These are phyloP conservation scores for Pseudoneurospora amorphoporcata DNA, from an alignment of 495 filamentous ascomycete species.

Conservation along the genomic window DNA sequence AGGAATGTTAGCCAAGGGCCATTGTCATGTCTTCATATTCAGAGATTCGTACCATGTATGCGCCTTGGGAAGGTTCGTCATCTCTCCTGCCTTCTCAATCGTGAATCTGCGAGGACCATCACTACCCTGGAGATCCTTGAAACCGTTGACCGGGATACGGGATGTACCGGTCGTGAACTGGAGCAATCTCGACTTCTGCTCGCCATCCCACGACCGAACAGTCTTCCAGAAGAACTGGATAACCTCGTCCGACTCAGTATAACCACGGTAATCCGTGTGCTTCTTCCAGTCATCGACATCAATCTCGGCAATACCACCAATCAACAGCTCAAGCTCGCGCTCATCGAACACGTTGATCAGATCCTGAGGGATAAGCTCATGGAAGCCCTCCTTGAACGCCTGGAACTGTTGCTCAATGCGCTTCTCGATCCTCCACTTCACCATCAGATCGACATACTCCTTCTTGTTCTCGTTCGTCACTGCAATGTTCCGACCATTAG, in stretches of 20 bases:
- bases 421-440: conserved; percentile 98
- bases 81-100: conserved; percentile 93
- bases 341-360: conserved; percentile 98
- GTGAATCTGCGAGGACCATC: conserved; percentile 94
- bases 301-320: conserved; percentile 98
- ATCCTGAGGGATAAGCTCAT: conserved; percentile 93
- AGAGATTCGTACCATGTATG: conserved; percentile 78
- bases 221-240: conserved; percentile 99
- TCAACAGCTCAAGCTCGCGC: conserved; percentile 89
- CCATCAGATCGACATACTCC: conserved; percentile 91
- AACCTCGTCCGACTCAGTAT: conserved; percentile 93
- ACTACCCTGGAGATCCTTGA: conserved; percentile 97
- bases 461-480: conserved; percentile 97
- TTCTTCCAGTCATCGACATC: conserved; percentile 99
- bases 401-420: conserved; percentile 96
- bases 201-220: conserved; percentile 88
- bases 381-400: conserved; percentile 93
- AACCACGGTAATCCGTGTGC: conserved; percentile 99
- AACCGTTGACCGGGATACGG: conserved; percentile 97
- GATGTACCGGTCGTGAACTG: conserved; percentile 98
- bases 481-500: conserved; percentile 78
- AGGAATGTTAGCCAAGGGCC: conserved; percentile 20
- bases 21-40: background rate
- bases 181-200: conserved; percentile 91
- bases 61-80: conserved; percentile 82